Percentiles rank a stretch among this genome's conserved stretches.
phyloP scores from a whole-genome alignment of 1,139 yeast species.

The Nakaseomyces uthaithaninus region DNA sequence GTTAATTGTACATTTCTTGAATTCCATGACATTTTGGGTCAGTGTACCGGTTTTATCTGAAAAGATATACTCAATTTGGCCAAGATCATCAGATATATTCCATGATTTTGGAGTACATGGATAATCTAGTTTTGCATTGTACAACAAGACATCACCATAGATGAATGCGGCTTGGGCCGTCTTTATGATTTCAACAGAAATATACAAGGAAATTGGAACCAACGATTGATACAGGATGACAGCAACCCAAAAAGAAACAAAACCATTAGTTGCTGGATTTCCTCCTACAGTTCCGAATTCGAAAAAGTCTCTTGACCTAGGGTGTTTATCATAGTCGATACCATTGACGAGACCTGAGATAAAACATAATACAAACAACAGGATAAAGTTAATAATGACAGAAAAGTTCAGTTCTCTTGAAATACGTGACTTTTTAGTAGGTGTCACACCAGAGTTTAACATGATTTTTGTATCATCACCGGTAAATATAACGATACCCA shows the following conservation, averaged over 20 bases:
- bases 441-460: slow-evolving; percentile 89
- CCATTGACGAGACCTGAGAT: slow-evolving; percentile 81
- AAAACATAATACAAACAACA: slow-evolving; percentile 72
- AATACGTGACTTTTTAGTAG: slow-evolving; percentile 78
- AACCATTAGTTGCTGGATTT: slow-evolving; percentile 64
- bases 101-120: slow-evolving; percentile 96
- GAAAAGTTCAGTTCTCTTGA: slow-evolving; percentile 76
- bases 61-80: slow-evolving; percentile 91
- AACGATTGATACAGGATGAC: slow-evolving; percentile 82
- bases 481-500: slow-evolving; percentile 83
- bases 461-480: slow-evolving; percentile 88
- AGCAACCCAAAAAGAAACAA: slow-evolving; percentile 80
- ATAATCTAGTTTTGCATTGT: slow-evolving; percentile 74
- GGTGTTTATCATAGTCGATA: slow-evolving; percentile 46
- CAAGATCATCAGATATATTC: slow-evolving; percentile 95
- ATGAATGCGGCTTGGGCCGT: slow-evolving; percentile 92
- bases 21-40: slow-evolving; percentile 96
- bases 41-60: slow-evolving; percentile 96
- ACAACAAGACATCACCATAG: slow-evolving; percentile 80
- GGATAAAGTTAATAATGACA: slow-evolving; percentile 66
- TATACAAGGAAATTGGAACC: slow-evolving; percentile 91
- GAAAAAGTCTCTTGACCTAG: slow-evolving; percentile 56
- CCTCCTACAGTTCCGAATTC: slow-evolving; percentile 60
- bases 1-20: slow-evolving; percentile 81
- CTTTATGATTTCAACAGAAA: slow-evolving; percentile 89